A percentile compares a stretch with the other conserved stretches of the same genome.
Evolutionary conservation across 2,329 filamentous ascomycete species (phyloP).

Genomic region (Fusarium tupiense): DNA sequence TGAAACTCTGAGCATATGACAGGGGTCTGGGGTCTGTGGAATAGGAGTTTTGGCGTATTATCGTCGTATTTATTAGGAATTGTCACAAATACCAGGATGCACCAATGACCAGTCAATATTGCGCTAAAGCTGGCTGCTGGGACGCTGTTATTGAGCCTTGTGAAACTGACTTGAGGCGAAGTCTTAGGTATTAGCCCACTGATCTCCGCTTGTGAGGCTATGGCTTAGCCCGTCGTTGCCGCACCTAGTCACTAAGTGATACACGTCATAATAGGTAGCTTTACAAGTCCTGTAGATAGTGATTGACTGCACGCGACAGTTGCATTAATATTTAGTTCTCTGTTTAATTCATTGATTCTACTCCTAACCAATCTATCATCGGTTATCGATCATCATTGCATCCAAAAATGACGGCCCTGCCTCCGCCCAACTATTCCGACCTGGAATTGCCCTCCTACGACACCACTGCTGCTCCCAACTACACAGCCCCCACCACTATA

Average conservation of each 20-base stretch:
- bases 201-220: slow-evolving; percentile 1
- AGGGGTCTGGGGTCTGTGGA: not conserved
- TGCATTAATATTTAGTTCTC: not conserved
- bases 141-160: not conserved
- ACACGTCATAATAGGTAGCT: slow-evolving; percentile 31
- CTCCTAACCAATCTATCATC: not conserved
- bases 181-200: not conserved
- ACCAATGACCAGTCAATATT: not conserved
- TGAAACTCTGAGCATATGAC: not conserved
- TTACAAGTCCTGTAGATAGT: slow-evolving; percentile 1
- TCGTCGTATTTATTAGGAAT: slow-evolving; percentile 8
- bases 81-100: slow-evolving; percentile 18
- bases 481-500: not conserved
- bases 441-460: slow-evolving; percentile 40
- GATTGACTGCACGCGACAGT: slow-evolving; percentile 21
- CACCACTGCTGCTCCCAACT: slow-evolving; percentile 13
- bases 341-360: not conserved
- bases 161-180: slow-evolving; percentile 10
- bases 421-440: slow-evolving; percentile 16
- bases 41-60: slow-evolving; percentile 31
- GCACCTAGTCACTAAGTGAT: not conserved
- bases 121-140: not conserved
- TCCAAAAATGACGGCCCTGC: slow-evolving; percentile 24
- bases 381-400: not conserved
- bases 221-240: not conserved